A percentile compares a stretch with the other conserved stretches of the same genome.
phyloP scores from a whole-genome alignment of 257 asterid genomes.

The Ophiorrhiza pumila region DNA sequence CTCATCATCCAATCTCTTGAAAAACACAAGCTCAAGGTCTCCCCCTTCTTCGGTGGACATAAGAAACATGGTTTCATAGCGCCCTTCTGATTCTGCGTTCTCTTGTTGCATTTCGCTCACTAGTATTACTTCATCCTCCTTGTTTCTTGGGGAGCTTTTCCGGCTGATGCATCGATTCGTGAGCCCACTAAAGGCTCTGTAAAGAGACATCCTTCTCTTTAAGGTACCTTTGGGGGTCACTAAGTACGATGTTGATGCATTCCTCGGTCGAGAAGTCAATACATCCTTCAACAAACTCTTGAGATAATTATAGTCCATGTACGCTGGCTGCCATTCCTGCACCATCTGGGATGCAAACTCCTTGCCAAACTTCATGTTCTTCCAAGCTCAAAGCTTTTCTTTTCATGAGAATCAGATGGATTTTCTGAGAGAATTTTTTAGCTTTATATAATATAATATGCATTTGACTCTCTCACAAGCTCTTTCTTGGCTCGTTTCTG shows the following conservation, averaged over 20 bases:
- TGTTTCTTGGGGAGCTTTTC: constrained; percentile 17
- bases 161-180: constrained; percentile 23
- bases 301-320: constrained; percentile 64
- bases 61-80: constrained; percentile 62
- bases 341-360: constrained; percentile 83
- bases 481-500: too few relatives aligned
- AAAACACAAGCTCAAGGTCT: constrained; percentile 54
- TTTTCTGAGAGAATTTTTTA: too few relatives aligned
- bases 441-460: too few relatives aligned
- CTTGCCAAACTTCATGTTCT: constrained; percentile 83
- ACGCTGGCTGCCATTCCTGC: constrained; percentile 77
- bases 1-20: constrained; percentile 54
- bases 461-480: too few relatives aligned
- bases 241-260: constrained; percentile 17
- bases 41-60: constrained; percentile 66
- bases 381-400: too few relatives aligned
- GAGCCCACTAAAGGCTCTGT: constrained; percentile 81
- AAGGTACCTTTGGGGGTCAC: constrained; percentile 32
- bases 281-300: constrained; percentile 49
- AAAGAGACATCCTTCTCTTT: constrained; percentile 54
- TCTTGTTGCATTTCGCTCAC: constrained; percentile 35
- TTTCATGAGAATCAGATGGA: too few relatives aligned
- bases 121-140: constrained; percentile 68
- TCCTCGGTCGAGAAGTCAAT: constrained; percentile 25
- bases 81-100: constrained; percentile 29